Evolutionary conservation across 345 rosid genomes (phyloP).

Genomic region (Eucalyptus sp.): DNA sequence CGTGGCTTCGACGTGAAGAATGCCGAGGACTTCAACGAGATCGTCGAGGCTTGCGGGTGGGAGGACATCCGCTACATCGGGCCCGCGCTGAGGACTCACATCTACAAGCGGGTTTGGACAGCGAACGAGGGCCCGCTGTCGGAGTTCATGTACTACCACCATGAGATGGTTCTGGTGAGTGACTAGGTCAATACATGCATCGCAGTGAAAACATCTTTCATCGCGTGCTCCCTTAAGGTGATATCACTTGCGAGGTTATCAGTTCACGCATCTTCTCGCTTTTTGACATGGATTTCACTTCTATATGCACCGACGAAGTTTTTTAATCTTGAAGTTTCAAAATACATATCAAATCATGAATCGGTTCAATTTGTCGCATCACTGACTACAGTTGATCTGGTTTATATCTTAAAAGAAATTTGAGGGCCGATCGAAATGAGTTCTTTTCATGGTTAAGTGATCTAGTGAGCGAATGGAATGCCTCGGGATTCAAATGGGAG

Average conservation of each 20-base stretch:
- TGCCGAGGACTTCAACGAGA: slow-evolving; percentile 43
- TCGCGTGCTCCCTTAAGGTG: neutral
- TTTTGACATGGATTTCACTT: neutral
- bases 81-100: slow-evolving; percentile 46
- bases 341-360: neutral
- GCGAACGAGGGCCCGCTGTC: slow-evolving; percentile 72
- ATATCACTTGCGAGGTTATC: neutral
- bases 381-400: neutral
- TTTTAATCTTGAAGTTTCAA: neutral
- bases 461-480: neutral
- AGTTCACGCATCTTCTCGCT: neutral
- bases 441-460: neutral
- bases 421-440: neutral
- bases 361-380: neutral
- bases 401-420: neutral
- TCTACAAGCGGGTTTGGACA: slow-evolving; percentile 51
- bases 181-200: neutral
- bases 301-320: fast-evolving
- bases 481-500: neutral
- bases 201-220: neutral
- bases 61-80: slow-evolving; percentile 48
- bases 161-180: slow-evolving; percentile 61
- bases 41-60: slow-evolving; percentile 46
- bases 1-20: slow-evolving; percentile 38
- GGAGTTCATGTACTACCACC: slow-evolving; percentile 58